phyloP scores from a whole-genome alignment of 768 basidiomycete genomes.

The Pleurotus ostreatus region DNA sequence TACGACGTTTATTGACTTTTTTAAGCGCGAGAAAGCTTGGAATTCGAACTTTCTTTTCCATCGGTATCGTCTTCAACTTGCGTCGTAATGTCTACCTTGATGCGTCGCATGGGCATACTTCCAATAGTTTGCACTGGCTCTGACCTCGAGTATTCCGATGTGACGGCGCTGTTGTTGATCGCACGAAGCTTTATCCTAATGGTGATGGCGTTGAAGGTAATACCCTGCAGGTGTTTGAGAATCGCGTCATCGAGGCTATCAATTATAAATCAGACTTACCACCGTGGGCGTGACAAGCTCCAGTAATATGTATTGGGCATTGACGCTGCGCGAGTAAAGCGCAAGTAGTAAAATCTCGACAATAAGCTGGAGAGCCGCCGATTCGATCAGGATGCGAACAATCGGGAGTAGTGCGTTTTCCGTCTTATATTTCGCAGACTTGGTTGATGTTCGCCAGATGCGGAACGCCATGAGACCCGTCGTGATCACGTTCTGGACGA shows the following conservation, averaged over 20 bases:
- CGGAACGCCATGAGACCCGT: slow-evolving; percentile 18
- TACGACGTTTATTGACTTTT: too few relatives aligned
- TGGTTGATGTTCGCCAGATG: slow-evolving; percentile 12
- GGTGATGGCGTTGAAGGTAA: neutral
- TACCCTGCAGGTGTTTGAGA: neutral
- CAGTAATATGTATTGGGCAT: slow-evolving; percentile 16
- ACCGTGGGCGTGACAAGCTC: slow-evolving; percentile 14
- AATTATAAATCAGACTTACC: slow-evolving; percentile 4
- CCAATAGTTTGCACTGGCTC: slow-evolving; percentile 4
- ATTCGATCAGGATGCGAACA: slow-evolving; percentile 15
- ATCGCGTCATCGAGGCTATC: neutral
- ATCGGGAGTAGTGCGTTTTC: slow-evolving; percentile 11
- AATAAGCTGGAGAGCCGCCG: slow-evolving; percentile 16
- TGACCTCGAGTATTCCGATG: neutral
- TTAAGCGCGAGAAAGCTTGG: too few relatives aligned
- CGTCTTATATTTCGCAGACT: slow-evolving; percentile 10
- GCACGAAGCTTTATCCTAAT: neutral
- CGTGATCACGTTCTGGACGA: slow-evolving; percentile 17
- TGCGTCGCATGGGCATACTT: neutral
- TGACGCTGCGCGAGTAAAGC: slow-evolving; percentile 13
- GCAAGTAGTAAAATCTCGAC: slow-evolving; percentile 15
- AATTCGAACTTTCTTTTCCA: too few relatives aligned
- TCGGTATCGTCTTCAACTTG: neutral
- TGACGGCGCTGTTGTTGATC: neutral
- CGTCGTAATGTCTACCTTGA: slow-evolving; percentile 1